These are phyloP conservation scores for Dendrocalamus sinicus DNA, from an alignment of 176 grass and related monocot species.

Conservation along the genomic window DNA sequence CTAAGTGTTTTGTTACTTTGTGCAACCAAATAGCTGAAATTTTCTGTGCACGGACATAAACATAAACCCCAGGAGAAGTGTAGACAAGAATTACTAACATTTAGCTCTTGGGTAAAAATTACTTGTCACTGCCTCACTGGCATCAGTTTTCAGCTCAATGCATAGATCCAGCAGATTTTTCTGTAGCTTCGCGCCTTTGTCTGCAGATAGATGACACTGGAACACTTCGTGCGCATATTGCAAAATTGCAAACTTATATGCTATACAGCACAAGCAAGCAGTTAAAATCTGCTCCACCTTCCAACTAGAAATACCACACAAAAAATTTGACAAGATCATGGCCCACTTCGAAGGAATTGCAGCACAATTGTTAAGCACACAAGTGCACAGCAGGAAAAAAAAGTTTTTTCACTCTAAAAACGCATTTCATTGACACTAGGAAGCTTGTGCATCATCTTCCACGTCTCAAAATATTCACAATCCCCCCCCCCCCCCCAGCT, in stretches of 20 bases:
- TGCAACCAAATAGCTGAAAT: not conserved
- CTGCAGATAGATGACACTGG: not conserved
- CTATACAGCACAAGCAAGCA: not conserved
- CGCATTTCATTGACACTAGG: not conserved
- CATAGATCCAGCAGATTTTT: not conserved
- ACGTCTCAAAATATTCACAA: not conserved
- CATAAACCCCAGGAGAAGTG: not conserved
- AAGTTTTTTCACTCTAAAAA: not conserved
- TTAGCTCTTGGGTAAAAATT: not conserved
- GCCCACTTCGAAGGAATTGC: not conserved
- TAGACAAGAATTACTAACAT: not conserved
- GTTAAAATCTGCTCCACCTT: not conserved
- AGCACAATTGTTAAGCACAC: not conserved
- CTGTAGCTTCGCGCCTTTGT: not conserved
- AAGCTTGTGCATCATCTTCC: constrained; percentile 1
- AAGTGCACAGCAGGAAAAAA: not conserved
- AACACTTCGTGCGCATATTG: too few relatives aligned
- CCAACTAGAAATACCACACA: not conserved
- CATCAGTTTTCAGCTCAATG: not conserved
- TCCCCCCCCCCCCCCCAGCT: too few relatives aligned
- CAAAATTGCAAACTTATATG: not conserved
- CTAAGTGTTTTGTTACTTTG: not conserved
- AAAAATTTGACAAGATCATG: not conserved
- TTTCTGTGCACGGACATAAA: not conserved
- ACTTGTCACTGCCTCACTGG: not conserved